Percentiles rank a stretch among this genome's conserved stretches.
Evolutionary conservation across 148 eudicot genomes (phyloP).

Genomic region (Cornus suecica): DNA sequence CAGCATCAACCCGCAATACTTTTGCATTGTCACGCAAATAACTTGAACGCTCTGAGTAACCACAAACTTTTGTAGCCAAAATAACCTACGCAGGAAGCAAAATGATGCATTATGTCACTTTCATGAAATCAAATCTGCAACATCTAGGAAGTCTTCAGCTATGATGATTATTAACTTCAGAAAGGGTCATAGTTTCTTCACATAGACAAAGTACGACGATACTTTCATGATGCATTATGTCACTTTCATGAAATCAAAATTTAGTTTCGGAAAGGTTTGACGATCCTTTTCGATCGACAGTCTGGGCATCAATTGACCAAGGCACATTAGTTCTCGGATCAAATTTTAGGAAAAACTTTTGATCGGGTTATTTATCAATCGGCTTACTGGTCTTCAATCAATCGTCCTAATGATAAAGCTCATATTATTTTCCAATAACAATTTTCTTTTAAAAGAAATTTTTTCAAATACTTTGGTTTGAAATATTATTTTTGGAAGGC

Average conservation of each 20-base stretch:
- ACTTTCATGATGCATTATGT: conserved; percentile 11
- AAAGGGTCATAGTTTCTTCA: background rate
- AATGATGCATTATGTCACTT: conserved; percentile 12
- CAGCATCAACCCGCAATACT: conserved; percentile 85
- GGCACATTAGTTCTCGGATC: too few species aligned
- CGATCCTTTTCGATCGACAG: too few species aligned
- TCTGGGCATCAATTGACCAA: too few species aligned
- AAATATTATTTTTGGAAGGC: too few species aligned
- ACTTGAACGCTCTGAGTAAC: conserved; percentile 69
- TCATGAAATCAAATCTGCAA: background rate
- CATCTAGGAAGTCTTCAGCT: background rate
- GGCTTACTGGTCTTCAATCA: too few species aligned
- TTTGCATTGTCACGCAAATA: conserved; percentile 74
- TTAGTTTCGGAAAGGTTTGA: too few species aligned
- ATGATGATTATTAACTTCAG: background rate
- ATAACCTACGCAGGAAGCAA: conserved; percentile 48
- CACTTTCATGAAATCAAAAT: background rate
- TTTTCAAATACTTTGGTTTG: too few species aligned
- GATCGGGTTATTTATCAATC: too few species aligned
- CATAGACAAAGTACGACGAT: background rate
- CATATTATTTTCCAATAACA: too few species aligned
- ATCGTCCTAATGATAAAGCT: too few species aligned
- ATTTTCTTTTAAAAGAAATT: too few species aligned
- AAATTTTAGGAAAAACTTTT: too few species aligned
- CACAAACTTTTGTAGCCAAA: conserved; percentile 89